phyloP scores from a whole-genome alignment of 768 basidiomycete species.

The Boletus pseudopeckii region DNA sequence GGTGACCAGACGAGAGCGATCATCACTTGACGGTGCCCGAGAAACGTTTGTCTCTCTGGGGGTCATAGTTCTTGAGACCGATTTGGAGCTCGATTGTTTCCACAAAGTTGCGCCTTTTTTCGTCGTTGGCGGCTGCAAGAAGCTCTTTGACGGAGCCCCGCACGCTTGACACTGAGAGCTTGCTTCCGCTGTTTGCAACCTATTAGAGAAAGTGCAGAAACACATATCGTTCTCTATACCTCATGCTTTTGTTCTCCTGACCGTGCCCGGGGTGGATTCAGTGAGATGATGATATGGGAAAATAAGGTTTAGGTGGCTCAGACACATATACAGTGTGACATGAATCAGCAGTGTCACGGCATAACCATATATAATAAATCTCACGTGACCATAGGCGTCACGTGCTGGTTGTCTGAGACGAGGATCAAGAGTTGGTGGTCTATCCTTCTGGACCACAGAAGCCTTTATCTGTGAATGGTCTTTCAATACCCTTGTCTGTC shows the following conservation, averaged over 20 bases:
- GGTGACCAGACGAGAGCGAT: not conserved
- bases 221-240: constrained; percentile 14
- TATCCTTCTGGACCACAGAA: constrained; percentile 2
- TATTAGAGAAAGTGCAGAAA: not conserved
- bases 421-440: not conserved
- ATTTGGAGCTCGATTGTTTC: constrained; percentile 97
- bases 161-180: constrained; percentile 99
- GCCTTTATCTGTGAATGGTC: constrained; percentile 12
- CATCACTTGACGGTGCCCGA: constrained; percentile 93
- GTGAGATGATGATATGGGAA: constrained; percentile 26
- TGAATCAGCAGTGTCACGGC: constrained; percentile 21
- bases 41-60: constrained; percentile 99
- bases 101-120: constrained; percentile 90
- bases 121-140: constrained; percentile 76
- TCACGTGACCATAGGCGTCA: constrained; percentile 26
- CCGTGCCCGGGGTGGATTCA: constrained; percentile 13
- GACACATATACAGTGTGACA: constrained; percentile 35
- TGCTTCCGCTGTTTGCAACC: constrained; percentile 42
- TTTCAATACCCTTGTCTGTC: not conserved
- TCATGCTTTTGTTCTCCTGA: constrained; percentile 30
- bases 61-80: constrained; percentile 98
- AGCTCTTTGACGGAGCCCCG: constrained; percentile 95
- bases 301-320: constrained; percentile 33
- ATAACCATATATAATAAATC: rapidly evolving
- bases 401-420: constrained; percentile 14